These are phyloP conservation scores for Naganishia vishniacii DNA, from an alignment of 768 basidiomycete genomes.

Conservation along the genomic window DNA sequence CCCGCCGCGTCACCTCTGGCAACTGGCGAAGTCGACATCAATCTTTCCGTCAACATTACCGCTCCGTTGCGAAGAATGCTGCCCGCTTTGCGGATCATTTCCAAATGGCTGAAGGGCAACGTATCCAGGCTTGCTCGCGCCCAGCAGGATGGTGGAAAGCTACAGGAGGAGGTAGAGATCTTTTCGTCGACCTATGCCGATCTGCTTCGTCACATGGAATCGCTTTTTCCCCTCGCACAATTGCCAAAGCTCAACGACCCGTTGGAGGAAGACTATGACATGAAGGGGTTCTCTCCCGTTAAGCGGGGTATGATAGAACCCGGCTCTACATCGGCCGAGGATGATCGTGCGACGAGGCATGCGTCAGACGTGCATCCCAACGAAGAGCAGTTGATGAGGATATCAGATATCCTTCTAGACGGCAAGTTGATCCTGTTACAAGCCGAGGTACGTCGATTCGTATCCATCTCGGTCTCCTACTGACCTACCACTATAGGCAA, in stretches of 20 bases:
- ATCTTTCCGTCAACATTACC: slow-evolving; percentile 55
- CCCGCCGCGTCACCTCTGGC: neutral
- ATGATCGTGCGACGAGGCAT: neutral
- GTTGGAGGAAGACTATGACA: slow-evolving; percentile 84
- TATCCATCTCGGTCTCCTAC: neutral
- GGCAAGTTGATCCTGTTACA: slow-evolving; percentile 57
- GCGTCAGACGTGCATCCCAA: slow-evolving; percentile 67
- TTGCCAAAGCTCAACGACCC: slow-evolving; percentile 59
- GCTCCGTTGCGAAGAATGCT: slow-evolving; percentile 78
- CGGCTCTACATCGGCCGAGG: neutral
- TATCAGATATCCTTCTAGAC: slow-evolving; percentile 74
- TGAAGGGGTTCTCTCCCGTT: slow-evolving; percentile 80
- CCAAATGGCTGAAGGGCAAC: slow-evolving; percentile 82
- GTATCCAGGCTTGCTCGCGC: slow-evolving; percentile 36
- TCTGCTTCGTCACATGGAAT: slow-evolving; percentile 60
- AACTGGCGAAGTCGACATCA: slow-evolving; percentile 10
- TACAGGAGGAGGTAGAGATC: slow-evolving; percentile 45
- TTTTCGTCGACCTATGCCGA: slow-evolving; percentile 71
- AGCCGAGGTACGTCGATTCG: slow-evolving; percentile 54
- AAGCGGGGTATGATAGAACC: slow-evolving; percentile 55
- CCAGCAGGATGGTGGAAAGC: slow-evolving; percentile 46
- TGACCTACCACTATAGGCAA: neutral
- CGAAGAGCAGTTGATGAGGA: slow-evolving; percentile 89
- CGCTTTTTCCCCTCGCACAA: slow-evolving; percentile 63
- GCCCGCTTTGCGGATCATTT: slow-evolving; percentile 76